phyloP scores from a whole-genome alignment of 202 grass and related monocot genomes.

The Elaeis oleifera region DNA sequence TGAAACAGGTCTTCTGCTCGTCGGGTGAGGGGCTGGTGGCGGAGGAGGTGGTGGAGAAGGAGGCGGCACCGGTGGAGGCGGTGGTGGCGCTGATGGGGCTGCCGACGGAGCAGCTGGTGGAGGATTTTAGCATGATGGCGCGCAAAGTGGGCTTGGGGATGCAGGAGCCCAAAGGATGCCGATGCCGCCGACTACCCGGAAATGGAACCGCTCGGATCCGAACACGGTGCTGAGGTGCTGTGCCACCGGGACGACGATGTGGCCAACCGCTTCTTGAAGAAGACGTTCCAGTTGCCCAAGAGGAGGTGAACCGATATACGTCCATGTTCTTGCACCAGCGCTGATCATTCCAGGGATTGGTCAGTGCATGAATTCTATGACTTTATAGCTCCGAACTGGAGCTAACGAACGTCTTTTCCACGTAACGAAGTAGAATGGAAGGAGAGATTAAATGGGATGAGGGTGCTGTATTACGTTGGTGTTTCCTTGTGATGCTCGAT shows the following conservation, averaged over 20 bases:
- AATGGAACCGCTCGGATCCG: conserved; percentile 13
- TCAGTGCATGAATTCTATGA: too few relatives aligned
- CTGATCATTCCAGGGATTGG: too few relatives aligned
- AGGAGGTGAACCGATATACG: not conserved
- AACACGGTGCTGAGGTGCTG: conserved; percentile 23
- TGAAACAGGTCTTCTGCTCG: conserved; percentile 44
- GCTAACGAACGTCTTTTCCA: too few relatives aligned
- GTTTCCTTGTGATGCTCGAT: too few relatives aligned
- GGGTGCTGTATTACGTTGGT: too few relatives aligned
- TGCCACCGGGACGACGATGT: conserved; percentile 19
- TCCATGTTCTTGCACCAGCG: too few relatives aligned
- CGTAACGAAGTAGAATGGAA: too few relatives aligned
- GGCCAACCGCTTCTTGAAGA: conserved; percentile 27
- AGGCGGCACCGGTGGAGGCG: conserved; percentile 30
- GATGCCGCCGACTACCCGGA: conserved; percentile 17
- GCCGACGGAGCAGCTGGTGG: conserved; percentile 40
- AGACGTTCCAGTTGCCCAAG: conserved; percentile 13
- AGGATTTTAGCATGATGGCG: conserved; percentile 26
- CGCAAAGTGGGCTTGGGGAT: conserved; percentile 15
- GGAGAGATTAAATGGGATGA: too few relatives aligned
- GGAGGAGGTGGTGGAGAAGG: conserved; percentile 40
- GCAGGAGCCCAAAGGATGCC: conserved; percentile 18
- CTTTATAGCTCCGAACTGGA: too few relatives aligned
- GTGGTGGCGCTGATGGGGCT: conserved; percentile 54
- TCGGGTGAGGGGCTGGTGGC: conserved; percentile 32